Evolutionary conservation across 2,329 filamentous ascomycete species (phyloP), one percentile per base, ranked within the genome.

Genomic region (Aspergillus calidoustus): DNA sequence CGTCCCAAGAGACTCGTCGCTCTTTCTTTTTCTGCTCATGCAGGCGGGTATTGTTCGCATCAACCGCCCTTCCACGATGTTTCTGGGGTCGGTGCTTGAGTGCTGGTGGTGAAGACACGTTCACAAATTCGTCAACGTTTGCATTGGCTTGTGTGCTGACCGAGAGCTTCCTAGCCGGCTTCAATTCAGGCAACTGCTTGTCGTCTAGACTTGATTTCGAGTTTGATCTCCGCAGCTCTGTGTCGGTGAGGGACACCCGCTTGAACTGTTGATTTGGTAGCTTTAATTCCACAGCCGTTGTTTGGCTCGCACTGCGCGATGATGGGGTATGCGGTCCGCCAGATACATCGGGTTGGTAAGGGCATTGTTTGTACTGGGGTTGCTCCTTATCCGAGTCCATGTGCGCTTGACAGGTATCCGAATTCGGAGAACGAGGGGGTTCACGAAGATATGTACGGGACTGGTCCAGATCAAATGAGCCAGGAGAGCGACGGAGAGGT

Each of bases 71-170:
- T 11, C 74, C 74, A 7, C 74, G 71, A 55, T 79, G 74, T 48
- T 78, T 78, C 54, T 78, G 76, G 15, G 75, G 69, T 6, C 77
- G 74, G 59, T 79, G 78, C 53, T 74, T 77, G 60, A 77, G 66
- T 5, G 77, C 71, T 7, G 77, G 78, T 2, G 78, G 77, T 4
- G 77, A 79, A 51, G 74, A 71, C 46, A 78, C 62, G 55, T 66
- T 68, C 48, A 68, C 61, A 25, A 68, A 68, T 8, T 68, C 72
- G 48, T 72, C 71, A 1, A 69, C 54, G 30, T 66, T 63, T 2
- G 69, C 56, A 34, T 66, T 65, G 2, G 73, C 52, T 49, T 73
- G 73, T 5, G 72, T 68, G 31, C 74, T 76, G 8, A 72, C 57
- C n/a, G 75, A 68, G 8, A 72, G 55, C 51, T 76, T 78, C 31